Conservation (phyloP, 2,329 filamentous ascomycete genomes). For the Aspergillus sp. region DNA sequence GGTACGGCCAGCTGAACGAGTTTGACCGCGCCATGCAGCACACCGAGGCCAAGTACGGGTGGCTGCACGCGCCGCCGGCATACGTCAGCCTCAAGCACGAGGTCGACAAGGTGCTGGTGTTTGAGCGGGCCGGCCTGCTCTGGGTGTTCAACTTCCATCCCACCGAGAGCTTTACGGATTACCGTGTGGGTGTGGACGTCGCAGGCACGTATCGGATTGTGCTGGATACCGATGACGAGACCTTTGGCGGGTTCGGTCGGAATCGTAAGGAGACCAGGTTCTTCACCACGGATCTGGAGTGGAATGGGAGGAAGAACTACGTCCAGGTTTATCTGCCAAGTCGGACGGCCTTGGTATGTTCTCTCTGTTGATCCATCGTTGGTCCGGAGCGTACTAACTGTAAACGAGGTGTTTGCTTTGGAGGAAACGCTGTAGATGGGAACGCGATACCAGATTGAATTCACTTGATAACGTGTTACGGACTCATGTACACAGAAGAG, state of each 20-base stretch:
- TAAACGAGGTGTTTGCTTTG: not conserved
- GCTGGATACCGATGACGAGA: slow-evolving; percentile 74
- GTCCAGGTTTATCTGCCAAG: slow-evolving; percentile 87
- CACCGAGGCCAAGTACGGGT: slow-evolving; percentile 84
- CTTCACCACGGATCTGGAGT: slow-evolving; percentile 86
- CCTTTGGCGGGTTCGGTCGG: slow-evolving; percentile 76
- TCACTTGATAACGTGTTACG: not conserved
- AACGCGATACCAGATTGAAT: not conserved
- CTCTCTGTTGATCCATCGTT: not conserved
- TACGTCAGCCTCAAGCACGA: slow-evolving; percentile 95
- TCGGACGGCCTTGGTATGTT: slow-evolving; percentile 74
- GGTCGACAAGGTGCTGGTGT: slow-evolving; percentile 89
- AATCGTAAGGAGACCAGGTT: slow-evolving; percentile 79
- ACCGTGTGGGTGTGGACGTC: slow-evolving; percentile 82
- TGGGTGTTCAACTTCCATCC: slow-evolving; percentile 98
- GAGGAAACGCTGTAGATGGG: not conserved
- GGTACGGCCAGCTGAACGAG: slow-evolving; percentile 88
- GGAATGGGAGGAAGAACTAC: slow-evolving; percentile 90
- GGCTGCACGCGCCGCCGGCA: slow-evolving; percentile 81
- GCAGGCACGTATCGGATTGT: slow-evolving; percentile 84
- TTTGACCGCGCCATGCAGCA: slow-evolving; percentile 92
- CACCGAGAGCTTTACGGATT: slow-evolving; percentile 81
- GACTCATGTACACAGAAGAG: not conserved
- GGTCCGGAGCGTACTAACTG: not conserved
- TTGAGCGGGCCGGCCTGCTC: slow-evolving; percentile 84